A percentile compares a stretch with the other conserved stretches of the same genome.
Evolutionary conservation across 345 rosid genomes (phyloP).

Genomic region (Eucalyptus pauciflora): DNA sequence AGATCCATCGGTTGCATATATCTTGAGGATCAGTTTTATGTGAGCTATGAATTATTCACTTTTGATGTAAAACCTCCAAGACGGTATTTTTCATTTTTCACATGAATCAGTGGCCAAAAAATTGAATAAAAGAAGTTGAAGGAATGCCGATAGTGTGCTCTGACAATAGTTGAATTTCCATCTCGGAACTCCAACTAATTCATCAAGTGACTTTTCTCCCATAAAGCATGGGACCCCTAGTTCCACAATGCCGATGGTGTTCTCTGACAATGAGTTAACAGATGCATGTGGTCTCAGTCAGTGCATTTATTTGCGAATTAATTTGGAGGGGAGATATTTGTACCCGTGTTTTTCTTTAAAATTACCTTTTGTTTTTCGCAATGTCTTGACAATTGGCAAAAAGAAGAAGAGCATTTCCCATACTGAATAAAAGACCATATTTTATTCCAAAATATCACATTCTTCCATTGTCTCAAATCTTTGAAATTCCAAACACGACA

Average conservation of each 20-base stretch:
- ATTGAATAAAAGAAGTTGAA: background rate
- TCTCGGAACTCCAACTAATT: background rate
- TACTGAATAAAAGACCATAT: background rate
- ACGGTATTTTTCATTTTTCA: background rate
- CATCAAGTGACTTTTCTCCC: background rate
- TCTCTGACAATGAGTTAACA: background rate
- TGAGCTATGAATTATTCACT: background rate
- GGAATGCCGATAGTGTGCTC: background rate
- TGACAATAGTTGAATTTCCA: background rate
- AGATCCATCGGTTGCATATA: background rate
- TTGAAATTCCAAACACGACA: background rate
- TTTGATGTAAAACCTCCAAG: background rate
- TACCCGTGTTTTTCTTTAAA: background rate
- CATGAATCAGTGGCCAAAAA: background rate
- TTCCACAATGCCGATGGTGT: background rate
- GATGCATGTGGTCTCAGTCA: background rate
- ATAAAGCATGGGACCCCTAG: background rate
- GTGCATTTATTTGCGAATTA: background rate
- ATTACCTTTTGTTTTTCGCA: background rate
- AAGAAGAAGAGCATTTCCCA: background rate
- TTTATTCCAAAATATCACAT: background rate
- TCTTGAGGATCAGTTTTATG: background rate
- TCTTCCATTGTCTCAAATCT: background rate
- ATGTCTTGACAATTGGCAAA: background rate
- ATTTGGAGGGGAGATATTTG: background rate